A percentile compares a stretch with the other conserved stretches of the same genome.
Evolutionary conservation across 768 basidiomycete species (phyloP).

Genomic region (Lactarius sanguifluus): DNA sequence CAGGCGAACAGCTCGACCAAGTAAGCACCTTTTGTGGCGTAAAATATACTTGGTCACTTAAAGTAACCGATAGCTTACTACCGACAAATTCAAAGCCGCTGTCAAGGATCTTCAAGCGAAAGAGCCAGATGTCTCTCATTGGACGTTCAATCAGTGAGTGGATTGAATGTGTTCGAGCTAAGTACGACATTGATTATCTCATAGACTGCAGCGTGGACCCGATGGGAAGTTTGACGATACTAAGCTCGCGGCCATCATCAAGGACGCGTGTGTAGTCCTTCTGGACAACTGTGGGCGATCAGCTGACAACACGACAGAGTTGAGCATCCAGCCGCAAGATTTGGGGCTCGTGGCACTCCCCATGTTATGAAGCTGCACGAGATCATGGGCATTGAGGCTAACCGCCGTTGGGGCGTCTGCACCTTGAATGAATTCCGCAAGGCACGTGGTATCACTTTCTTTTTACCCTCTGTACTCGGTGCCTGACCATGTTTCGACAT

Average conservation of each 20-base stretch:
- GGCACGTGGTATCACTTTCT: slow-evolving; percentile 35
- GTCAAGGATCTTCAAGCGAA: slow-evolving; percentile 40
- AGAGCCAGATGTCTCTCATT: slow-evolving; percentile 53
- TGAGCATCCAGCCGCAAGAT: slow-evolving; percentile 67
- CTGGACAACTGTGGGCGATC: not conserved
- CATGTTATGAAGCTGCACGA: slow-evolving; percentile 70
- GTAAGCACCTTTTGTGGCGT: slow-evolving; percentile 26
- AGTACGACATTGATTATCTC: not conserved
- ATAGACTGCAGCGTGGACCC: slow-evolving; percentile 58
- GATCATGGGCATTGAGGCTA: slow-evolving; percentile 80
- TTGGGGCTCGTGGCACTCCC: slow-evolving; percentile 77
- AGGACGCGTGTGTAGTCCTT: slow-evolving; percentile 56
- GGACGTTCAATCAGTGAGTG: slow-evolving; percentile 65
- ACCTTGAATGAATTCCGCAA: slow-evolving; percentile 82
- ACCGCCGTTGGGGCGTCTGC: slow-evolving; percentile 77
- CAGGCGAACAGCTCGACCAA: slow-evolving; percentile 47
- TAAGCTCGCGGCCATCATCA: slow-evolving; percentile 64
- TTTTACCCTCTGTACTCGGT: not conserved
- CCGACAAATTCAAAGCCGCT: slow-evolving; percentile 51
- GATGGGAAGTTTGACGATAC: slow-evolving; percentile 67
- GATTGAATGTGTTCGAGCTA: not conserved
- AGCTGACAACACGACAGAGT: slow-evolving; percentile 45
- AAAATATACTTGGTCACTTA: not conserved
- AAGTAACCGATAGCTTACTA: slow-evolving; percentile 37
- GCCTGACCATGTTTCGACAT: not conserved